phyloP scores from a whole-genome alignment of 306 rosid genomes.

The Cicer chorassanicum region DNA sequence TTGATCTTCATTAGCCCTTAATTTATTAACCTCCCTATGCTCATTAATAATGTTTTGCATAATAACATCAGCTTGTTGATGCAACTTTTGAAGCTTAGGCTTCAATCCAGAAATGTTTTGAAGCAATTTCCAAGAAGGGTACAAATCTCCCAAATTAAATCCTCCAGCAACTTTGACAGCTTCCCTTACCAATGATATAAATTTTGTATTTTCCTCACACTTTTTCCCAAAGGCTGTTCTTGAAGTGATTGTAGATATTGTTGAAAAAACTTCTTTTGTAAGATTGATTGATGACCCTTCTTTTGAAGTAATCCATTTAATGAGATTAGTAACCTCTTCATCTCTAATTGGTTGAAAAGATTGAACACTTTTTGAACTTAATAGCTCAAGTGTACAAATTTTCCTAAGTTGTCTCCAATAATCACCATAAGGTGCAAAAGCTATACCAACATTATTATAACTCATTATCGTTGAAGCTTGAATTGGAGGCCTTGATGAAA shows the following conservation, averaged over 20 bases:
- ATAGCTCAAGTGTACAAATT: slow-evolving; percentile 45
- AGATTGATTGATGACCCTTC: slow-evolving; percentile 46
- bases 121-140: slow-evolving; percentile 51
- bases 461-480: slow-evolving; percentile 33
- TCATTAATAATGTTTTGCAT: slow-evolving; percentile 32
- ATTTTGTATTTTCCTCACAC: not conserved
- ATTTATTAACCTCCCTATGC: slow-evolving; percentile 28
- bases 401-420: slow-evolving; percentile 44
- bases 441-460: not conserved
- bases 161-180: slow-evolving; percentile 19
- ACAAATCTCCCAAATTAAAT: slow-evolving; percentile 50
- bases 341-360: slow-evolving; percentile 43
- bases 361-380: slow-evolving; percentile 42
- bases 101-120: slow-evolving; percentile 33
- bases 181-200: not conserved
- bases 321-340: slow-evolving; percentile 41
- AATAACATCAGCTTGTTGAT: slow-evolving; percentile 9
- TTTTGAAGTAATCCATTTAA: slow-evolving; percentile 27
- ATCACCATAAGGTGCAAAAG: slow-evolving; percentile 48
- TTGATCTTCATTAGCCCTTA: not conserved
- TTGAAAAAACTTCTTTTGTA: slow-evolving; percentile 30
- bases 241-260: slow-evolving; percentile 31
- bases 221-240: slow-evolving; percentile 48
- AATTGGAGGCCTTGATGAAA: slow-evolving; percentile 46
- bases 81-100: slow-evolving; percentile 48